Evolutionary conservation across 768 basidiomycete species (phyloP).

Genomic region (Pleurotus giganteus): DNA sequence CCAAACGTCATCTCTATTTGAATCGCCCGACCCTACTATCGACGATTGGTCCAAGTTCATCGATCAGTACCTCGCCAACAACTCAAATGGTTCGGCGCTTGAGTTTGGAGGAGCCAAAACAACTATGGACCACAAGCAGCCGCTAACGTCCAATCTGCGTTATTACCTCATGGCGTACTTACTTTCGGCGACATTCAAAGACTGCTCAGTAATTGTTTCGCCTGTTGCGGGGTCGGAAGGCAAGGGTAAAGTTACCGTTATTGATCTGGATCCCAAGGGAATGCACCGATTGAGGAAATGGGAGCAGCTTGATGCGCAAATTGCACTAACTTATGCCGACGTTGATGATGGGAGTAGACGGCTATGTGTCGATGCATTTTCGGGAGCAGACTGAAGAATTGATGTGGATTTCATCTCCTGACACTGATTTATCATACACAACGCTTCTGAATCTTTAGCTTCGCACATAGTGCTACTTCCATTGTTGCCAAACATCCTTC

Average conservation of each 20-base stretch:
- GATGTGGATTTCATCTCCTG: no score
- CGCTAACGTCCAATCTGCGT: conserved; percentile 44
- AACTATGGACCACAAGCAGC: conserved; percentile 14
- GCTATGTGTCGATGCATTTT: conserved; percentile 17
- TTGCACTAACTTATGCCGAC: conserved; percentile 45
- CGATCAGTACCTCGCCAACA: conserved; percentile 42
- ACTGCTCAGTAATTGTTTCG: conserved; percentile 69
- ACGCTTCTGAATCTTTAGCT: no score
- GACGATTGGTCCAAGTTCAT: conserved; percentile 68
- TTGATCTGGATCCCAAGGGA: conserved; percentile 87
- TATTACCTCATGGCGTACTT: conserved; percentile 74
- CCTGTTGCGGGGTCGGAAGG: conserved; percentile 15
- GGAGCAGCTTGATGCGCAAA: conserved; percentile 69
- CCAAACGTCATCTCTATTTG: conserved; percentile 26
- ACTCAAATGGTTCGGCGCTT: conserved; percentile 27
- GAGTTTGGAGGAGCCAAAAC: not conserved
- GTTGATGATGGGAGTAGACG: conserved; percentile 15
- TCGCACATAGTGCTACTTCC: no score
- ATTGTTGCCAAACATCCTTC: conserved; percentile 6
- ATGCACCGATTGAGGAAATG: conserved; percentile 64
- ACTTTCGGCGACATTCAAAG: conserved; percentile 93
- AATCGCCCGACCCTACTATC: conserved; percentile 50
- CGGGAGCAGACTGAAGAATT: not conserved
- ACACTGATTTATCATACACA: no score
- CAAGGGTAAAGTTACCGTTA: conserved; percentile 52